A percentile compares a stretch with the other conserved stretches of the same genome.
These are phyloP conservation scores for Coniferiporia sulphurascens DNA, from an alignment of 1,284 basidiomycete species.

Conservation along the genomic window DNA sequence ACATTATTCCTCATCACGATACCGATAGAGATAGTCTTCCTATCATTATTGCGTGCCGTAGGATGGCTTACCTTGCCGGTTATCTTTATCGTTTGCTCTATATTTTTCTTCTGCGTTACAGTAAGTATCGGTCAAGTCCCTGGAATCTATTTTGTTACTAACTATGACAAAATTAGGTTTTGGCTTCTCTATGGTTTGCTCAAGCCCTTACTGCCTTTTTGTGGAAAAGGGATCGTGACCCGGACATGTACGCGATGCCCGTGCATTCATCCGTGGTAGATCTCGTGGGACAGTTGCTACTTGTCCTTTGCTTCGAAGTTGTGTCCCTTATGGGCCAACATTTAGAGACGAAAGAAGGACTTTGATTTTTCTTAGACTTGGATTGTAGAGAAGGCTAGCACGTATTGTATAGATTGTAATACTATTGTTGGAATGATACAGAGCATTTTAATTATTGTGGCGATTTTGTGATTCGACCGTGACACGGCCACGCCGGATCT, in stretches of 20 bases:
- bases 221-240: constrained; percentile 82
- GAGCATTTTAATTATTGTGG: neutral
- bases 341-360: constrained; percentile 19
- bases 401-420: neutral
- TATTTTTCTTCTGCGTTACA: constrained; percentile 68
- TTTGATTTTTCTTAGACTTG: neutral
- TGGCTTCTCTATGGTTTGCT: constrained; percentile 66
- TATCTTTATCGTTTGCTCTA: constrained; percentile 59
- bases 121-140: constrained; percentile 41
- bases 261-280: constrained; percentile 90
- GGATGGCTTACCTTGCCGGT: constrained; percentile 76
- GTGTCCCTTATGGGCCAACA: constrained; percentile 40
- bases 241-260: constrained; percentile 91
- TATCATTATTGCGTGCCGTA: constrained; percentile 56
- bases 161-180: constrained; percentile 42
- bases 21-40: constrained; percentile 73
- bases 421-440: neutral
- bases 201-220: constrained; percentile 71
- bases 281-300: constrained; percentile 82
- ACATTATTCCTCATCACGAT: constrained; percentile 71
- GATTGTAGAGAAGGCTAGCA: neutral
- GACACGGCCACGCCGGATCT: neutral
- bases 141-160: neutral
- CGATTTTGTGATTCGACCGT: neutral
- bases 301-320: constrained; percentile 71